These are phyloP conservation scores for Backusella circina DNA, from an alignment of 192 early-diverging fungal genomes.

Conservation along the genomic window DNA sequence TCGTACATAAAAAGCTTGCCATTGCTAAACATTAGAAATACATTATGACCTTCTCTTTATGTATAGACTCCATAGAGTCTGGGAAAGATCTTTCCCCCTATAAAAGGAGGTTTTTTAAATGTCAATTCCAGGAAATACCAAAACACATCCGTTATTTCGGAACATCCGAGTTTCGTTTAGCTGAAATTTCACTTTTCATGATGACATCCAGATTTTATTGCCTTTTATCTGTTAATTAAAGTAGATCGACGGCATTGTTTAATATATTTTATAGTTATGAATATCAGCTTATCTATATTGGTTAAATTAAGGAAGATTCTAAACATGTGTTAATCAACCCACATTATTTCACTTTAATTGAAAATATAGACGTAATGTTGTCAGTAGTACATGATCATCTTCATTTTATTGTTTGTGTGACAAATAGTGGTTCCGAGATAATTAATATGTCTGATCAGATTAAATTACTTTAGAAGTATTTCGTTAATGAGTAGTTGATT, in stretches of 20 bases:
- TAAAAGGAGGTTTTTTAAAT: not conserved
- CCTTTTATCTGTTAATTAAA: not conserved
- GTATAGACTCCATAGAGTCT: not conserved
- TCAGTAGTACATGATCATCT: not conserved
- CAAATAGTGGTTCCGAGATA: not conserved
- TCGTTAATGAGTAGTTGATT: not conserved
- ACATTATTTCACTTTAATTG: not conserved
- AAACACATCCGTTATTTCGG: not conserved
- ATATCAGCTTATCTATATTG: not conserved
- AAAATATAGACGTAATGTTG: not conserved
- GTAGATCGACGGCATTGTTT: not conserved
- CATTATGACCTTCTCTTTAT: not conserved
- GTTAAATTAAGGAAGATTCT: not conserved
- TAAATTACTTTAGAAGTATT: not conserved
- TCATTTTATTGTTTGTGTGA: not conserved
- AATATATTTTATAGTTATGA: not conserved
- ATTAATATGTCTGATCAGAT: not conserved
- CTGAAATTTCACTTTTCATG: not conserved
- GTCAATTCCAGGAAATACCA: not conserved
- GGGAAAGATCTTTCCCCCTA: not conserved
- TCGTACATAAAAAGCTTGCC: not conserved
- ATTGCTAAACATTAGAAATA: not conserved
- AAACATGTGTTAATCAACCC: not conserved
- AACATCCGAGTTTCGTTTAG: not conserved
- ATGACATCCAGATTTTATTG: not conserved